Evolutionary conservation across 2,329 filamentous ascomycete genomes (phyloP).

Genomic region (Diatrype stigma): DNA sequence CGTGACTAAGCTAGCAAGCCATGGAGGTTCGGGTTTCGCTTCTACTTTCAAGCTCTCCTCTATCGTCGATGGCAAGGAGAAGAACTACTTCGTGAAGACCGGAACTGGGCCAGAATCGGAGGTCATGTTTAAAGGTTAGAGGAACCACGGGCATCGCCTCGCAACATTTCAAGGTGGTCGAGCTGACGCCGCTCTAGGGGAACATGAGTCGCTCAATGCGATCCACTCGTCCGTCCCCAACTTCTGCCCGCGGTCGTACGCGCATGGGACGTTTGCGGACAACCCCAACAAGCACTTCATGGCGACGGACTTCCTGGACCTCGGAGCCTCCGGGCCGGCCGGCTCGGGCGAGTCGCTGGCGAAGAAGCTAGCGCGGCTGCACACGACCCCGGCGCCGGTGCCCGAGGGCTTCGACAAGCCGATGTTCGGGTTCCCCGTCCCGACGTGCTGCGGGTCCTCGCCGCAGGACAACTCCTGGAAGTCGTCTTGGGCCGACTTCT

Average conservation of each 20-base stretch:
- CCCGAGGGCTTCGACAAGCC: slow-evolving; percentile 55
- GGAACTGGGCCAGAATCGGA: slow-evolving; percentile 55
- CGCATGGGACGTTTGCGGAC: slow-evolving; percentile 58
- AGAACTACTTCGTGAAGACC: slow-evolving; percentile 69
- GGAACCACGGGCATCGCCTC: slow-evolving; percentile 16
- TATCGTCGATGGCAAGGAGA: slow-evolving; percentile 42
- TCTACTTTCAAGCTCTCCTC: slow-evolving; percentile 58
- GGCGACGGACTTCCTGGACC: slow-evolving; percentile 76
- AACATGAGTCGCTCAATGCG: slow-evolving; percentile 79
- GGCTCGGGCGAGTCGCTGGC: slow-evolving; percentile 59
- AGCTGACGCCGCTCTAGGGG: slow-evolving; percentile 52
- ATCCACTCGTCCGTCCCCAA: slow-evolving; percentile 68
- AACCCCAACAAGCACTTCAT: slow-evolving; percentile 53
- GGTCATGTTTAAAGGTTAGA: slow-evolving; percentile 64
- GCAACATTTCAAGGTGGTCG: slow-evolving; percentile 29
- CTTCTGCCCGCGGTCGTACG: slow-evolving; percentile 72
- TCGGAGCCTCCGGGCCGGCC: slow-evolving; percentile 40
- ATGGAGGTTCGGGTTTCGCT: slow-evolving; percentile 65
- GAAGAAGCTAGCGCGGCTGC: slow-evolving; percentile 71
- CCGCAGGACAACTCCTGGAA: slow-evolving; percentile 74
- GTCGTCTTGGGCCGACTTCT: slow-evolving; percentile 79
- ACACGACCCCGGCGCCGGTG: slow-evolving; percentile 67
- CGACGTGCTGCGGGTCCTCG: slow-evolving; percentile 84
- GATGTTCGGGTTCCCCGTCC: slow-evolving; percentile 77
- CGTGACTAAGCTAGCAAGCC: slow-evolving; percentile 50